These are phyloP conservation scores for Ogataea nitratoaversa DNA, from an alignment of 805 yeast species.

Conservation along the genomic window DNA sequence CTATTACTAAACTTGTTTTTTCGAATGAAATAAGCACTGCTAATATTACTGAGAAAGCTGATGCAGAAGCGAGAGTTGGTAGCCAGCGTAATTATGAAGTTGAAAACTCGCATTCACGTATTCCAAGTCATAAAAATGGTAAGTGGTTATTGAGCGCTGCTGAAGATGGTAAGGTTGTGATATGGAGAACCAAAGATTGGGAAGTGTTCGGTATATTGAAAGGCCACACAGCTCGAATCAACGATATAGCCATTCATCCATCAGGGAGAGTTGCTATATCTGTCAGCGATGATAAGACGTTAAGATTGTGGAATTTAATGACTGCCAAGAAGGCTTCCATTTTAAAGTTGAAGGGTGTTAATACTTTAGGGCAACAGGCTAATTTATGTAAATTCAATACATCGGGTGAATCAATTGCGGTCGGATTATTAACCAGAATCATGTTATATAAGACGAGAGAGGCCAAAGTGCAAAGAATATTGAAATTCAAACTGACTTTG, in stretches of 20 bases:
- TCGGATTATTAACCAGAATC: constrained; percentile 66
- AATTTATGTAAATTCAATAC: constrained; percentile 27
- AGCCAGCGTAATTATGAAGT: constrained; percentile 21
- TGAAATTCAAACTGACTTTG: constrained; percentile 49
- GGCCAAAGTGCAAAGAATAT: constrained; percentile 53
- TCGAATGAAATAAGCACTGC: constrained; percentile 41
- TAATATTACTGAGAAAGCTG: constrained; percentile 2
- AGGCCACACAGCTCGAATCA: constrained; percentile 82
- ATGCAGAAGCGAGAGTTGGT: no score
- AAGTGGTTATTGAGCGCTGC: constrained; percentile 91
- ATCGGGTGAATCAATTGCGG: constrained; percentile 72
- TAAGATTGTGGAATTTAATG: constrained; percentile 94
- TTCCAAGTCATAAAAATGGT: constrained; percentile 42
- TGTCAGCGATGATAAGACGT: constrained; percentile 79
- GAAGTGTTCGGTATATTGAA: constrained; percentile 82
- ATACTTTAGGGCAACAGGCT: constrained; percentile 53
- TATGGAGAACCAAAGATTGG: constrained; percentile 98
- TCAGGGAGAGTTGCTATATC: constrained; percentile 86
- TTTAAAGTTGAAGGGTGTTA: constrained; percentile 66
- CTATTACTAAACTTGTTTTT: constrained; percentile 74
- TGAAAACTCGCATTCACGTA: constrained; percentile 4
- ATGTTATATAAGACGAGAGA: constrained; percentile 60
- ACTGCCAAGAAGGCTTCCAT: constrained; percentile 90
- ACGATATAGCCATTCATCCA: constrained; percentile 86
- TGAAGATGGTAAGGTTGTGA: constrained; percentile 82